Percentiles rank a stretch among this genome's conserved stretches.
phyloP scores from a whole-genome alignment of 208 protist species.

The Leishmania turanica region DNA sequence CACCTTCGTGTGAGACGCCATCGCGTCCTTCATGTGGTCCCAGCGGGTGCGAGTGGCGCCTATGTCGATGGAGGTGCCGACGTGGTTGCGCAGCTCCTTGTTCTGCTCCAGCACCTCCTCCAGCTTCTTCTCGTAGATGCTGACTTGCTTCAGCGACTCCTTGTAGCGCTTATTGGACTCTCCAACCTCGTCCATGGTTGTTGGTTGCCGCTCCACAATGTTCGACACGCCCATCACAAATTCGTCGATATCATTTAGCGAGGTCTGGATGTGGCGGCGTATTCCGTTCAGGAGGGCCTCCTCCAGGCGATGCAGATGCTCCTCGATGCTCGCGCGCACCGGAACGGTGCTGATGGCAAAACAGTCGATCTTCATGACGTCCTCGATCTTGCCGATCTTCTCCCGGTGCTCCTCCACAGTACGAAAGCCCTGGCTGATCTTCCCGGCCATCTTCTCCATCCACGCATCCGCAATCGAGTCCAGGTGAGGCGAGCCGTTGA shows the following conservation, averaged over 20 bases:
- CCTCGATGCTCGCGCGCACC: conserved; percentile 93
- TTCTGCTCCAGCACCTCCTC: conserved; percentile 84
- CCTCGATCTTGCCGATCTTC: conserved; percentile 91
- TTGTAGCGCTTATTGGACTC: conserved; percentile 82
- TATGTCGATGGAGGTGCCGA: conserved; percentile 80
- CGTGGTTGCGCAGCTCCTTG: conserved; percentile 78
- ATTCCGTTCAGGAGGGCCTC: conserved; percentile 91
- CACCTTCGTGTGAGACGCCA: conserved; percentile 91
- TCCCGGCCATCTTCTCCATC: conserved; percentile 46
- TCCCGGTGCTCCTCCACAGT: conserved; percentile 86
- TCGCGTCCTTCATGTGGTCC: conserved; percentile 91
- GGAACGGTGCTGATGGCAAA: conserved; percentile 92
- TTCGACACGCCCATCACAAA: conserved; percentile 92
- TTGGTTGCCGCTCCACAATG: conserved; percentile 88
- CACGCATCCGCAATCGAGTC: conserved; percentile 89
- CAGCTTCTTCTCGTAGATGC: conserved; percentile 69
- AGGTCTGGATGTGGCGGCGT: conserved; percentile 66
- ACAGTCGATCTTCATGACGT: conserved; percentile 92
- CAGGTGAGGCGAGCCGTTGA: conserved; percentile 86
- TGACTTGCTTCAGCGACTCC: conserved; percentile 61
- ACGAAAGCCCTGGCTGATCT: conserved; percentile 88
- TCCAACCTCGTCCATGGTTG: conserved; percentile 94
- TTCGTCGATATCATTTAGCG: conserved; percentile 79
- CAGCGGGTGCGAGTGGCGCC: conserved; percentile 82
- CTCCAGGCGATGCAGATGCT: conserved; percentile 90